Evolutionary conservation across 257 asterid species (phyloP), one percentile per base, ranked within the genome.

Genomic region (Fraxinus excelsior): DNA sequence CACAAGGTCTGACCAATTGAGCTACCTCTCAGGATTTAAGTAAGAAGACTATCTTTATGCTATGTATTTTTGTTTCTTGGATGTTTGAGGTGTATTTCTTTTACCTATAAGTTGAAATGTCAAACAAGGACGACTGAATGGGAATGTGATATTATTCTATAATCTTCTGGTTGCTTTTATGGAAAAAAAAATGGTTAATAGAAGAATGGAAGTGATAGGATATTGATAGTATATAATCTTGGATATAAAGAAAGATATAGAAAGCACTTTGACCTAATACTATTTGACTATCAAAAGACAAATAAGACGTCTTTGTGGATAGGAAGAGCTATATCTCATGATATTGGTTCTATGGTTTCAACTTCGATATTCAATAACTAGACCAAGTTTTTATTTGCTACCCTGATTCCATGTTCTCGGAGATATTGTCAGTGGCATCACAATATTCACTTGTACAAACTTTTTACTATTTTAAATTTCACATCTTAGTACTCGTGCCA

Each of bases 21-120:
- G n/a, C n/a, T n/a, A n/a, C n/a, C n/a, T n/a, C n/a, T n/a, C n/a
- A n/a, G n/a, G n/a, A n/a, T n/a, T n/a, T n/a, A n/a, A n/a, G n/a
- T n/a, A 88, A 89, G 92, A 73, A 56, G 44, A 71, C 25, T 68
- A 49, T 21, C 71, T 9, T 60, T 60, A 2, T 46, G 2, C 44
- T 16, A 51, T 44, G 13, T 74, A n/a, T 75, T 65, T 67, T 19
- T 79, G 32, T 10, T 40, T n/a, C 9, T 68, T 34, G 0, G 16
- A 25, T 38, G 0, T 21, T 56, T 56, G 23, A 56, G 11, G 66
- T n/a, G 29, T 56, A 56, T 26, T 35, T 38, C 13, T 29, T 40
- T 64, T 46, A 46, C 56, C 56, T 46, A 46, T 46, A 46, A 46
- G n/a, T 46, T 46, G 56, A 46, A 46, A 46, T 12, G 56, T 13